Evolutionary conservation across 805 yeast genomes (phyloP).

Genomic region (Sungouiozyma intestinalis): DNA sequence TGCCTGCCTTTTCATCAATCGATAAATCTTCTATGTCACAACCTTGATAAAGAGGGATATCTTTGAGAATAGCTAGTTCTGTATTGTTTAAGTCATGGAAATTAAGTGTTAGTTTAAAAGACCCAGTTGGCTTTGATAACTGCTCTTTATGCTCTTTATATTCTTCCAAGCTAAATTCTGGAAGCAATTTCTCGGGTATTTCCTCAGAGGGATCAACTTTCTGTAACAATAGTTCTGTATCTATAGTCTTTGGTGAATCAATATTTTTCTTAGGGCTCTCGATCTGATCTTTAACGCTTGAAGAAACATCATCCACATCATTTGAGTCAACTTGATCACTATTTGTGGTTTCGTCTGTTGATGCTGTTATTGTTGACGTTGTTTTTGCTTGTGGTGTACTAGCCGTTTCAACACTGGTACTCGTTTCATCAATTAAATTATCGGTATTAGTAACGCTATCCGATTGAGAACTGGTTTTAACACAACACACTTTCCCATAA

Average conservation of each 20-base stretch:
- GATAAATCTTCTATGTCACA: slow-evolving; percentile 11
- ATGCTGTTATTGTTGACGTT: neutral
- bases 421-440: neutral
- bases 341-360: neutral
- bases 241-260: slow-evolving; percentile 22
- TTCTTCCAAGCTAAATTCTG: slow-evolving; percentile 20
- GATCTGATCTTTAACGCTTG: slow-evolving; percentile 4
- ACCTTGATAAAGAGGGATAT: slow-evolving; percentile 27
- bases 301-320: neutral
- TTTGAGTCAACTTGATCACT: slow-evolving; percentile 3
- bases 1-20: slow-evolving; percentile 18
- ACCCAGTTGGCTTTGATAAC: slow-evolving; percentile 15
- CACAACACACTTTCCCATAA: slow-evolving; percentile 59
- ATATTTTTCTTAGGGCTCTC: slow-evolving; percentile 1
- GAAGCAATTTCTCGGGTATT: slow-evolving; percentile 8
- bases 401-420: neutral
- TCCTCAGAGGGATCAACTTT: slow-evolving; percentile 29
- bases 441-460: neutral
- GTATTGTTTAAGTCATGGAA: slow-evolving; percentile 17
- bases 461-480: slow-evolving; percentile 41
- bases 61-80: slow-evolving; percentile 29
- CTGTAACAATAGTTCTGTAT: slow-evolving; percentile 27
- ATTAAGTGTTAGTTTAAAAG: neutral
- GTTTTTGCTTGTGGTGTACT: neutral
- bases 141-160: slow-evolving; percentile 24